Evolutionary conservation across 2,329 filamentous ascomycete species (phyloP).

Genomic region (Penicillium sp.): DNA sequence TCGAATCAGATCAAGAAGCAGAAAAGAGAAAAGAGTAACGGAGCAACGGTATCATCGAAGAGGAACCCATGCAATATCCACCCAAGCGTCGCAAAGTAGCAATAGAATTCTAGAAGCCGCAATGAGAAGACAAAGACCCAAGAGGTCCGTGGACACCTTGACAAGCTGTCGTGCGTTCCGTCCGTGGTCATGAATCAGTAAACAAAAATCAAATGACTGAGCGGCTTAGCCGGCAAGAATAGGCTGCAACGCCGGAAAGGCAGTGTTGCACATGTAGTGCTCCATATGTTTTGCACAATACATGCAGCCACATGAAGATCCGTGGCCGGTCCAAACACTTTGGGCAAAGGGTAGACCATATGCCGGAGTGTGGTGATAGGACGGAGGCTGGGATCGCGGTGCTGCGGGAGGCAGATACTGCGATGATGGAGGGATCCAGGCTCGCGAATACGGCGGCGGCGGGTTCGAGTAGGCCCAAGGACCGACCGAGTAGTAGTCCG

Average conservation of each 20-base stretch:
- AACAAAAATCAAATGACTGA: slow-evolving; percentile 8
- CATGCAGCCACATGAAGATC: slow-evolving; percentile 47
- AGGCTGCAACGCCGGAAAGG: slow-evolving; percentile 47
- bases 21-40: slow-evolving; percentile 18
- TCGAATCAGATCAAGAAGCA: slow-evolving; percentile 18
- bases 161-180: slow-evolving; percentile 12
- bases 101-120: slow-evolving; percentile 27
- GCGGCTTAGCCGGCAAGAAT: slow-evolving; percentile 41
- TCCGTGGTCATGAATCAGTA: slow-evolving; percentile 14
- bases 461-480: slow-evolving; percentile 45
- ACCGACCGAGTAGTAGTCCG: slow-evolving; percentile 47
- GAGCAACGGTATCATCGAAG: slow-evolving; percentile 31
- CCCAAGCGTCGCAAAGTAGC: slow-evolving; percentile 19
- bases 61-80: slow-evolving; percentile 19
- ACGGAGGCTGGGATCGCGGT: slow-evolving; percentile 46
- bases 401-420: slow-evolving; percentile 36
- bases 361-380: slow-evolving; percentile 49
- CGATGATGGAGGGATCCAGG: slow-evolving; percentile 38
- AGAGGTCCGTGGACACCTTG: too few species aligned
- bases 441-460: slow-evolving; percentile 42
- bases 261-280: slow-evolving; percentile 47
- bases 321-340: slow-evolving; percentile 49
- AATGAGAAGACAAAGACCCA: slow-evolving; percentile 11
- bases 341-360: slow-evolving; percentile 48
- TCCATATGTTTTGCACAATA: slow-evolving; percentile 52